These are phyloP conservation scores for Pichia sp. DNA, from an alignment of 1,139 yeast genomes.

Conservation along the genomic window DNA sequence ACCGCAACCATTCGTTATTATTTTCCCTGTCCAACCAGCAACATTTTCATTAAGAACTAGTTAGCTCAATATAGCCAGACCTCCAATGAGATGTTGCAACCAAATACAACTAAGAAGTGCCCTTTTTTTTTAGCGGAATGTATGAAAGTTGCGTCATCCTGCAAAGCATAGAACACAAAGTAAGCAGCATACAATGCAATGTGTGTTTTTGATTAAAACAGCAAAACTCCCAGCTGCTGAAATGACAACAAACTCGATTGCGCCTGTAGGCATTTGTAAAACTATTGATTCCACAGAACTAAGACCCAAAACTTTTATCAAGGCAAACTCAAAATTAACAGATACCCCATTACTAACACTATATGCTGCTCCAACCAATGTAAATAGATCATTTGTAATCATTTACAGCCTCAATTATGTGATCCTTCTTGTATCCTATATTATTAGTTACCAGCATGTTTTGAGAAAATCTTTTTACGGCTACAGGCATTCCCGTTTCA, in stretches of 20 bases:
- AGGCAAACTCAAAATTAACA: conserved; percentile 36
- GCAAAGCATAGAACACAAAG: conserved; percentile 9
- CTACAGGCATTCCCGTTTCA: conserved; percentile 35
- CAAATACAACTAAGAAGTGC: conserved; percentile 44
- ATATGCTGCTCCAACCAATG: conserved; percentile 28
- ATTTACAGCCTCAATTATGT: conserved; percentile 22
- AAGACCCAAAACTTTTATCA: conserved; percentile 43
- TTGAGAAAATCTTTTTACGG: conserved; percentile 34
- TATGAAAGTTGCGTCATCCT: no score
- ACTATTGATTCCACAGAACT: conserved; percentile 39
- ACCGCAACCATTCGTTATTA: conserved; percentile 52
- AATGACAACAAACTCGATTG: conserved; percentile 25
- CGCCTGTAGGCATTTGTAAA: conserved; percentile 44
- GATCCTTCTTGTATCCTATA: conserved; percentile 24
- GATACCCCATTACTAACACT: conserved; percentile 39
- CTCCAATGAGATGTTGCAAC: conserved; percentile 18
- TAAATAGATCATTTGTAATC: conserved; percentile 31
- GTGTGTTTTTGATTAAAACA: conserved; percentile 32
- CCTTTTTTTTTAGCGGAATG: no score
- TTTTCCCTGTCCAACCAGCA: conserved; percentile 43
- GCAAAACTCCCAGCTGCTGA: conserved; percentile 33
- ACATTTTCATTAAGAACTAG: conserved; percentile 43
- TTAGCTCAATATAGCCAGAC: conserved; percentile 28
- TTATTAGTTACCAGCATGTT: conserved; percentile 43
- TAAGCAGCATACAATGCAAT: conserved; percentile 19